A percentile compares a stretch with the other conserved stretches of the same genome.
Conservation (phyloP, 441 rosid species). For the Sinapis alba region DNA sequence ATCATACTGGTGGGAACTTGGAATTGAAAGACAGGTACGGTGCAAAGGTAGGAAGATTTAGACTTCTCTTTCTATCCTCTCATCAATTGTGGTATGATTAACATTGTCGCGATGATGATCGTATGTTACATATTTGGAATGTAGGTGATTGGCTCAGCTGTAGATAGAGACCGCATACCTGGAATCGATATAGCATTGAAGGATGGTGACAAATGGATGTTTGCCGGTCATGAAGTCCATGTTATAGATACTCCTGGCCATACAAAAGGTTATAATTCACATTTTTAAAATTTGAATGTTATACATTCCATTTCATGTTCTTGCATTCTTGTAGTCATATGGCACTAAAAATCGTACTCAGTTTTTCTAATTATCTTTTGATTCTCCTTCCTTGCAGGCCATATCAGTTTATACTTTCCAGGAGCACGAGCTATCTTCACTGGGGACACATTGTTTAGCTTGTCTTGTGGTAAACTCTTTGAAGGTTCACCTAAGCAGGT, state of each 20-base stretch:
- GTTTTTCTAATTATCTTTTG: slow-evolving; percentile 1
- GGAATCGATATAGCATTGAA: slow-evolving; percentile 87
- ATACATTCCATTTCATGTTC: neutral
- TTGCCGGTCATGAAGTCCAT: slow-evolving; percentile 91
- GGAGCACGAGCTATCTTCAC: slow-evolving; percentile 84
- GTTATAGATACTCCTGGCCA: slow-evolving; percentile 95
- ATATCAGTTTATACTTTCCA: slow-evolving; percentile 91
- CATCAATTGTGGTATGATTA: neutral
- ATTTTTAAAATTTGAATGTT: neutral
- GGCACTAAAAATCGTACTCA: neutral
- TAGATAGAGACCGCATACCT: slow-evolving; percentile 82
- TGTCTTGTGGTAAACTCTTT: slow-evolving; percentile 95
- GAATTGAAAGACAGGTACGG: slow-evolving; percentile 97
- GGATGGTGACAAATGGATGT: slow-evolving; percentile 98
- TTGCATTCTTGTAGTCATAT: slow-evolving; percentile 3
- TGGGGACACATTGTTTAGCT: slow-evolving; percentile 97
- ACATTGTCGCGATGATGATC: neutral
- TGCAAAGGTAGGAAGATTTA: slow-evolving; percentile 76
- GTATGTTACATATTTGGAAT: slow-evolving; percentile 14
- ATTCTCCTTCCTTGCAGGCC: slow-evolving; percentile 59
- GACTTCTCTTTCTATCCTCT: slow-evolving; percentile 6
- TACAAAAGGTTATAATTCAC: slow-evolving; percentile 66
- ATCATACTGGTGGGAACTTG: slow-evolving; percentile 91
- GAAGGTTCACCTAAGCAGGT: slow-evolving; percentile 97
- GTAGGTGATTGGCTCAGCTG: slow-evolving; percentile 89